Percentiles rank a stretch among this genome's conserved stretches.
Evolutionary conservation across 1,139 yeast genomes (phyloP).

Genomic region (Candida pseudoviswanathii): DNA sequence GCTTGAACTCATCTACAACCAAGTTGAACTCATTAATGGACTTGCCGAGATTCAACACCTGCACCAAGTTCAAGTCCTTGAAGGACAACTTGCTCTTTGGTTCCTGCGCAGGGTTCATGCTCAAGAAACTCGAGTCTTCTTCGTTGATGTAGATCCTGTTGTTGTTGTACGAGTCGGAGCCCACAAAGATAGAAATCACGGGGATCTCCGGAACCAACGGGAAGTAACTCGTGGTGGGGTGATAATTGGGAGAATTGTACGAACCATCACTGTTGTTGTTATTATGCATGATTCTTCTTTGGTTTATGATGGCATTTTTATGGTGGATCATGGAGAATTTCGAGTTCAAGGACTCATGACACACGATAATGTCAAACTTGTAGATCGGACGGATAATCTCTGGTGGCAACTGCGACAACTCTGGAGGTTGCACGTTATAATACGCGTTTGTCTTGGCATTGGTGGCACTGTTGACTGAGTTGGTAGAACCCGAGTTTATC

Average conservation of each 20-base stretch:
- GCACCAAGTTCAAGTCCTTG: constrained; percentile 9
- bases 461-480: not conserved
- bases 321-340: constrained; percentile 28
- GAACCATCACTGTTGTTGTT: constrained; percentile 10
- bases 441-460: not conserved
- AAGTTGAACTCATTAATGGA: constrained; percentile 67
- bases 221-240: constrained; percentile 12
- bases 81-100: constrained; percentile 17
- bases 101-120: constrained; percentile 19
- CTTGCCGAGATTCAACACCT: constrained; percentile 51
- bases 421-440: constrained; percentile 42
- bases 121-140: constrained; percentile 20
- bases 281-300: constrained; percentile 3
- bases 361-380: constrained; percentile 50
- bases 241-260: not conserved
- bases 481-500: constrained; percentile 6
- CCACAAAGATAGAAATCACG: constrained; percentile 36
- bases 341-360: constrained; percentile 44
- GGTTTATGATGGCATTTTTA: constrained; percentile 12
- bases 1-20: constrained; percentile 60
- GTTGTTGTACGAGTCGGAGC: constrained; percentile 28
- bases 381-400: constrained; percentile 49
- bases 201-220: constrained; percentile 37
- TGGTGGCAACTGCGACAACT: constrained; percentile 46
- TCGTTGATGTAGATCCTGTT: constrained; percentile 33